Evolutionary conservation across 1,284 basidiomycete genomes (phyloP).

Genomic region (Boletus semigastroideus): DNA sequence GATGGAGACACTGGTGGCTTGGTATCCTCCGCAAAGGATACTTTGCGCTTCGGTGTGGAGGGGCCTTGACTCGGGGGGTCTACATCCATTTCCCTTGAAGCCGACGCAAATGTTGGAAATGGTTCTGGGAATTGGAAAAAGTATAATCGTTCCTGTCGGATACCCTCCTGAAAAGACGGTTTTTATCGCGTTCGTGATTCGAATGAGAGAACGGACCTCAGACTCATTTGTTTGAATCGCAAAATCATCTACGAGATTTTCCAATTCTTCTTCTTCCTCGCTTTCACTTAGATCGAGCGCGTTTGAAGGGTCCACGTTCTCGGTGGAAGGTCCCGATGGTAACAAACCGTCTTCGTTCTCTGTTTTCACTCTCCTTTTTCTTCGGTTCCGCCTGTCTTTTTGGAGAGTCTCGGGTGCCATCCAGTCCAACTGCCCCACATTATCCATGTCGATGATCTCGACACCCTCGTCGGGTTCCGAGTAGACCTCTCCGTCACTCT

Average conservation of each 20-base stretch:
- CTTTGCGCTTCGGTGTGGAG: slow-evolving; percentile 43
- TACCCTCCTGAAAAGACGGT: slow-evolving; percentile 34
- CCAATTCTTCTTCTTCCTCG: slow-evolving; percentile 84
- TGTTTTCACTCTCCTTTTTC: slow-evolving; percentile 44
- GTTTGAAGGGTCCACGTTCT: slow-evolving; percentile 61
- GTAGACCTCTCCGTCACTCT: slow-evolving; percentile 67
- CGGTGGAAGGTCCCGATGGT: slow-evolving; percentile 34
- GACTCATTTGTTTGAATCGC: slow-evolving; percentile 42
- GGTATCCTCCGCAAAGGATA: slow-evolving; percentile 62
- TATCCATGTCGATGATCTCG: slow-evolving; percentile 87
- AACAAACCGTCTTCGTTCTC: slow-evolving; percentile 44
- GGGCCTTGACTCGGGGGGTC: slow-evolving; percentile 24
- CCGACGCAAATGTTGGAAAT: slow-evolving; percentile 72
- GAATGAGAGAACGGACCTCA: slow-evolving; percentile 35
- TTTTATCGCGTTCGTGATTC: slow-evolving; percentile 6
- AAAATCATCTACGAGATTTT: slow-evolving; percentile 86
- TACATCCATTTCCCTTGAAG: slow-evolving; percentile 30
- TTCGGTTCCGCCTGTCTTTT: slow-evolving; percentile 49
- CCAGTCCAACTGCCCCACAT: slow-evolving; percentile 80
- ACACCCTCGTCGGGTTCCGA: slow-evolving; percentile 88
- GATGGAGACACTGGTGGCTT: slow-evolving; percentile 41
- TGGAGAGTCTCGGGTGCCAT: slow-evolving; percentile 83
- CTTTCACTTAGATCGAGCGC: slow-evolving; percentile 81
- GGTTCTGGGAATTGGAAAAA: slow-evolving; percentile 93
- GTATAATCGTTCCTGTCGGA: slow-evolving; percentile 71